A percentile compares a stretch with the other conserved stretches of the same genome.
Evolutionary conservation across 768 basidiomycete genomes (phyloP).

Genomic region (Dacryopinax primogenitus): DNA sequence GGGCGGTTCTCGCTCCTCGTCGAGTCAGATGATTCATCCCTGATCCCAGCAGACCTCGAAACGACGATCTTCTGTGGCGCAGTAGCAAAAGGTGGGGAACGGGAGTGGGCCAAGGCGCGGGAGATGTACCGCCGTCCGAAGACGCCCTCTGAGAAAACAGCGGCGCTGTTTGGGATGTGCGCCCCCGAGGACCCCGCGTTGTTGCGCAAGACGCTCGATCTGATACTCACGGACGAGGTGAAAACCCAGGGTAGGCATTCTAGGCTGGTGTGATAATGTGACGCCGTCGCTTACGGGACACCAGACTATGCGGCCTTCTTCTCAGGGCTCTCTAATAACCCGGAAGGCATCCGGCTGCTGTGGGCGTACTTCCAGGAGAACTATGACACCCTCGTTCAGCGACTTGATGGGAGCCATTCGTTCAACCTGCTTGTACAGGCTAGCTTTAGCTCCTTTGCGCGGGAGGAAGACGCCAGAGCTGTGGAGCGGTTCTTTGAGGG

Average conservation of each 20-base stretch:
- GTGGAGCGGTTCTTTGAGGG: too few relatives aligned
- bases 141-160: conserved; percentile 58
- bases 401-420: too few relatives aligned
- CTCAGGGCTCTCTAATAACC: conserved; percentile 44
- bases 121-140: conserved; percentile 56
- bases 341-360: conserved; percentile 39
- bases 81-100: conserved; percentile 56
- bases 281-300: not conserved
- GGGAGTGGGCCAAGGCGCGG: conserved; percentile 62
- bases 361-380: conserved; percentile 55
- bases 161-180: conserved; percentile 64
- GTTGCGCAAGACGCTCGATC: conserved; percentile 48
- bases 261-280: not conserved
- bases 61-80: conserved; percentile 40
- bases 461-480: too few relatives aligned
- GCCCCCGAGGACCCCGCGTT: conserved; percentile 44
- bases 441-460: too few relatives aligned
- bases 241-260: conserved; percentile 31
- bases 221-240: conserved; percentile 36
- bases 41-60: conserved; percentile 70
- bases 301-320: conserved; percentile 49
- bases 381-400: conserved; percentile 37
- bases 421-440: too few relatives aligned
- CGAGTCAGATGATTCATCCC: conserved; percentile 58
- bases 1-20: conserved; percentile 58